Percentiles rank a stretch among this genome's conserved stretches.
These are phyloP conservation scores for Microsporum canis DNA, from an alignment of 2,329 filamentous ascomycete species.

Conservation along the genomic window DNA sequence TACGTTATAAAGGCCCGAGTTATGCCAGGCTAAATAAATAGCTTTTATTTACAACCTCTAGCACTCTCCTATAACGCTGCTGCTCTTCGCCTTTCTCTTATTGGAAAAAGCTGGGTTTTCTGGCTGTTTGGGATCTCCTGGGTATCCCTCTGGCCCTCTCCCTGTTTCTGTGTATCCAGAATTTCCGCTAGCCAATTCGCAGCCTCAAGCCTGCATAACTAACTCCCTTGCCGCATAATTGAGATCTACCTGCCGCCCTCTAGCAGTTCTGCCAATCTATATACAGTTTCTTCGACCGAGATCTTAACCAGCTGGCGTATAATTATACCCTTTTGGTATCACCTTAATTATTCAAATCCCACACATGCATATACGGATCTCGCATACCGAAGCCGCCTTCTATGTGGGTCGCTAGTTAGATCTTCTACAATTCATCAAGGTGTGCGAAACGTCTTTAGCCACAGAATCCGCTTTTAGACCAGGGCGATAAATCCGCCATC, in stretches of 20 bases:
- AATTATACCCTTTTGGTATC: background rate
- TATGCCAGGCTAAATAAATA: background rate
- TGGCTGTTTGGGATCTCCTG: background rate
- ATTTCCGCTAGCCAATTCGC: background rate
- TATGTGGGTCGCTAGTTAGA: background rate
- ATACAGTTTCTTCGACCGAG: background rate
- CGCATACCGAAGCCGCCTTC: conserved; percentile 1
- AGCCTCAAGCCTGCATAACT: background rate
- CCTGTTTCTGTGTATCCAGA: background rate
- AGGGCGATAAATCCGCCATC: conserved; percentile 3
- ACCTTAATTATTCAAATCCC: background rate
- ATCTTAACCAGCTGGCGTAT: background rate
- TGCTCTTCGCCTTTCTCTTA: background rate
- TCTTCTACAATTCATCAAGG: background rate
- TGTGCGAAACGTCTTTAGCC: conserved; percentile 2
- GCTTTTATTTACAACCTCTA: background rate
- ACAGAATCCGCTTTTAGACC: background rate
- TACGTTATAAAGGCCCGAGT: background rate
- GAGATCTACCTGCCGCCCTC: background rate
- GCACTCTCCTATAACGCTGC: background rate
- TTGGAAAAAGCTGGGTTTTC: background rate
- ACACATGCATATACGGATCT: background rate
- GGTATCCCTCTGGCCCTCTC: background rate
- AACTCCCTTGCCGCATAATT: background rate
- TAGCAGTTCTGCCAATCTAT: background rate